Percentiles rank a stretch among this genome's conserved stretches.
Conservation (phyloP, 2,329 filamentous ascomycete genomes). For the Colletotrichum tabaci region DNA sequence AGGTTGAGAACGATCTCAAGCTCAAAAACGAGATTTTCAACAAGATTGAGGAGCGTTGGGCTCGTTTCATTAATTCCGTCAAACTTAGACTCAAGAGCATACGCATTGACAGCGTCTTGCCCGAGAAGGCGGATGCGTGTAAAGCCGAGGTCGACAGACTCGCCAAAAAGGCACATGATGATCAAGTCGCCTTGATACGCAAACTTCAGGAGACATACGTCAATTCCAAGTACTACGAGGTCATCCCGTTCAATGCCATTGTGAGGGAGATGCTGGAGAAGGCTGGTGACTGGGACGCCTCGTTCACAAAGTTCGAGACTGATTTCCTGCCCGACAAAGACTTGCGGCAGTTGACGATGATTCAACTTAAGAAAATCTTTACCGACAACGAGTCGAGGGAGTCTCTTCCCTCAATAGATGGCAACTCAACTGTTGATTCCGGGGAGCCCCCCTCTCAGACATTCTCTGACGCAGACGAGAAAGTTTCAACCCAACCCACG, state of each 20-base stretch:
- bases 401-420: constrained; percentile 79
- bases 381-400: constrained; percentile 89
- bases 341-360: constrained; percentile 89
- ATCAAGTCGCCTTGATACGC: constrained; percentile 80
- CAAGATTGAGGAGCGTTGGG: constrained; percentile 85
- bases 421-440: constrained; percentile 69
- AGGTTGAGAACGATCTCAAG: constrained; percentile 92
- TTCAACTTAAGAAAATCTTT: constrained; percentile 96
- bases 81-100: constrained; percentile 88
- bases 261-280: constrained; percentile 93
- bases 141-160: constrained; percentile 85
- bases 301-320: constrained; percentile 90
- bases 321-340: constrained; percentile 98
- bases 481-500: constrained; percentile 58
- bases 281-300: constrained; percentile 92
- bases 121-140: constrained; percentile 88
- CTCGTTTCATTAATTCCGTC: constrained; percentile 90
- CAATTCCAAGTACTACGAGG: constrained; percentile 95
- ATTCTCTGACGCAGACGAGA: constrained; percentile 63
- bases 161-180: constrained; percentile 84
- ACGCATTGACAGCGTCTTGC: constrained; percentile 89
- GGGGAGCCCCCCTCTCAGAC: constrained; percentile 64
- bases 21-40: constrained; percentile 94
- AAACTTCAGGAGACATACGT: constrained; percentile 93
- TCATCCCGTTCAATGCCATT: constrained; percentile 92